These are phyloP conservation scores for Alternaria viburni DNA, from an alignment of 2,329 filamentous ascomycete species.

Conservation along the genomic window DNA sequence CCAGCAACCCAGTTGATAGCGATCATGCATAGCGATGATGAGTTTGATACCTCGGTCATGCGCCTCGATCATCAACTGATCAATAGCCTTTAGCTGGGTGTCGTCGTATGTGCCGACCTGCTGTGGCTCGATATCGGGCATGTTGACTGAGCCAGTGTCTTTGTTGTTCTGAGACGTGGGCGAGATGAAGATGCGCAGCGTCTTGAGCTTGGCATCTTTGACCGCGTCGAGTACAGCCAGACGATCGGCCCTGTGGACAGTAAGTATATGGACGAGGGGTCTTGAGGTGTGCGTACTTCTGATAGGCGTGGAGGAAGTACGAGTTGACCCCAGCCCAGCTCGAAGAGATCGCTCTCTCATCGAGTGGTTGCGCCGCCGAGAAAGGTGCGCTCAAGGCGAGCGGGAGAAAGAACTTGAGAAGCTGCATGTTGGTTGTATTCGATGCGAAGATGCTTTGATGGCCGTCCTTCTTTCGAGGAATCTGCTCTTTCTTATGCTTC, in stretches of 20 bases:
- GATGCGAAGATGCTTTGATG: neutral
- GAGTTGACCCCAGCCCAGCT: neutral
- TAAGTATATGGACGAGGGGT: neutral
- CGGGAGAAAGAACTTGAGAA: neutral
- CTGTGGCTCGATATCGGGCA: conserved; percentile 11
- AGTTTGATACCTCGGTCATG: conserved; percentile 6
- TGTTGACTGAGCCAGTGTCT: conserved; percentile 7
- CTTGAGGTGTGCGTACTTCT: neutral
- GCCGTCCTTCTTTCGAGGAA: neutral
- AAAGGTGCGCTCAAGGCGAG: neutral
- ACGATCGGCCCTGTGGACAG: neutral
- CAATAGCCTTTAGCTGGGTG: conserved; percentile 5
- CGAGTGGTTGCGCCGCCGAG: neutral
- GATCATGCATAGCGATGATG: conserved; percentile 10
- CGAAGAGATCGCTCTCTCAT: neutral
- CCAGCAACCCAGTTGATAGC: conserved; percentile 11
- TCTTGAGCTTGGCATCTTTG: conserved; percentile 10
- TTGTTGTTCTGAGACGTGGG: conserved; percentile 10
- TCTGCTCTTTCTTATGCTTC: neutral
- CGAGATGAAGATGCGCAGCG: conserved; percentile 8
- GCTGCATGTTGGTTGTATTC: neutral
- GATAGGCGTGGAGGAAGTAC: neutral
- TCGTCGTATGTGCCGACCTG: conserved; percentile 2
- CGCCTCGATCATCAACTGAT: conserved; percentile 9
- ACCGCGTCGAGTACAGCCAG: conserved; percentile 1